Evolutionary conservation across 2,329 filamentous ascomycete species (phyloP), one percentile per base, ranked within the genome.

Genomic region (Aspergillus arachidicola): DNA sequence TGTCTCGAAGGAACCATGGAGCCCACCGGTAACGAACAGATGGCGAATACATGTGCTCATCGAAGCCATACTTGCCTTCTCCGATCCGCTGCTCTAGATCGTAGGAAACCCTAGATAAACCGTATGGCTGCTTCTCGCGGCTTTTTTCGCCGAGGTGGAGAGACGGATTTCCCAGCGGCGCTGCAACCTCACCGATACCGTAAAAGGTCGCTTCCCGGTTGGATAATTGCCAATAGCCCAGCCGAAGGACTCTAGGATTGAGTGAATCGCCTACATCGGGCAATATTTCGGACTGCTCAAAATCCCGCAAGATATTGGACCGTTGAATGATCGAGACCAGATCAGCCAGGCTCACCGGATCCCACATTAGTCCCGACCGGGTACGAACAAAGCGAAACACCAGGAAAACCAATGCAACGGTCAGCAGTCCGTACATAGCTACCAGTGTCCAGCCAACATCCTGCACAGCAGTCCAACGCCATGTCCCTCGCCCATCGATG

Each of bases 201-300:
- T 96, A 93, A 83, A 95, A 96, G 30, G 93, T 82, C 23, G 89
- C 87, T 23, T 86, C 84, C 64, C 84, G 83, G 60, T 87, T 87
- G 21, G 88, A 87, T 30, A 89, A 87, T 63, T 86, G 87, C 92
- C 94, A 97, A 77, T 96, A 96, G 7, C 94, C 93, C n/a, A 97
- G 84, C 51, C 91, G 85, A 69, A 94, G 89, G 6, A 85, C 81
- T 66, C 87, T 86, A 19, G 76, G 64, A 83, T 86, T 71, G 82
- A 85, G 57, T 78, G 81, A 50, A 86, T 83, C 66, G 83, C 69
- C 65, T 0, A 79, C 76, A 6, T 75, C 68, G 4, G 72, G 71
- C 50, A 87, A 83, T 0, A 87, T 86, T 70, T 94, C 90, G 0
- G 89, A 88, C 4, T 87, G 87, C 14, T 86, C 83, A 76, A 93